phyloP scores from a whole-genome alignment of 1,284 basidiomycete genomes.

The Pholiota adiposa region DNA sequence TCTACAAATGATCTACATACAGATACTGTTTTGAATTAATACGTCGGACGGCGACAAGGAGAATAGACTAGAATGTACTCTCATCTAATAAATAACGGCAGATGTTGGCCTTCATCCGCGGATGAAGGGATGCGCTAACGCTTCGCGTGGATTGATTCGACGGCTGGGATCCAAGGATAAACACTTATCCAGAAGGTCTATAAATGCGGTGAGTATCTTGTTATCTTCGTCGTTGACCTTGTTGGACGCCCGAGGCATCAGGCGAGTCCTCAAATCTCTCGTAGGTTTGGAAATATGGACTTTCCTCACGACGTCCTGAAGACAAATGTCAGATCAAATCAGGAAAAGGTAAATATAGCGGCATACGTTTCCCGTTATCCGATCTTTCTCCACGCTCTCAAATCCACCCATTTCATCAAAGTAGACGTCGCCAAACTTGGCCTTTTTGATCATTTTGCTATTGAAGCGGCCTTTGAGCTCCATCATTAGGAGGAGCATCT shows the following conservation, averaged over 20 bases:
- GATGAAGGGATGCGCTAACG: slow-evolving; percentile 87
- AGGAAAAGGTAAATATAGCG: background rate
- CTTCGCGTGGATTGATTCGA: slow-evolving; percentile 87
- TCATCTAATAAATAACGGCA: background rate
- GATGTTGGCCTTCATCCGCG: slow-evolving; percentile 55
- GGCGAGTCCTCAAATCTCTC: slow-evolving; percentile 79
- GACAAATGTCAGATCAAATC: background rate
- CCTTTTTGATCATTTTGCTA: slow-evolving; percentile 92
- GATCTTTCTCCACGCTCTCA: slow-evolving; percentile 80
- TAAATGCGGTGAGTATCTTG: slow-evolving; percentile 82
- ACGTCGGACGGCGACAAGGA: background rate
- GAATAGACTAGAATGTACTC: background rate
- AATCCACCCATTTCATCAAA: slow-evolving; percentile 93
- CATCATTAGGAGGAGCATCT: slow-evolving; percentile 98
- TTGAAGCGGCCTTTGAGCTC: slow-evolving; percentile 95
- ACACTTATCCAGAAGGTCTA: slow-evolving; percentile 93
- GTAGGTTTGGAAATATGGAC: slow-evolving; percentile 86
- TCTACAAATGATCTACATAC: background rate
- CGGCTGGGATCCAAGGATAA: slow-evolving; percentile 89
- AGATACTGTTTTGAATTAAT: slow-evolving; percentile 6
- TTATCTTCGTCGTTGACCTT: slow-evolving; percentile 90
- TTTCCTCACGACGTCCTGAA: slow-evolving; percentile 79
- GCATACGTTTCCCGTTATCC: slow-evolving; percentile 82
- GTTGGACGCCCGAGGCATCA: slow-evolving; percentile 80
- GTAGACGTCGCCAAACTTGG: slow-evolving; percentile 89